Percentiles rank a stretch among this genome's conserved stretches.
Evolutionary conservation across 139 green algal genomes (phyloP).

Genomic region (Chlorella sp.): DNA sequence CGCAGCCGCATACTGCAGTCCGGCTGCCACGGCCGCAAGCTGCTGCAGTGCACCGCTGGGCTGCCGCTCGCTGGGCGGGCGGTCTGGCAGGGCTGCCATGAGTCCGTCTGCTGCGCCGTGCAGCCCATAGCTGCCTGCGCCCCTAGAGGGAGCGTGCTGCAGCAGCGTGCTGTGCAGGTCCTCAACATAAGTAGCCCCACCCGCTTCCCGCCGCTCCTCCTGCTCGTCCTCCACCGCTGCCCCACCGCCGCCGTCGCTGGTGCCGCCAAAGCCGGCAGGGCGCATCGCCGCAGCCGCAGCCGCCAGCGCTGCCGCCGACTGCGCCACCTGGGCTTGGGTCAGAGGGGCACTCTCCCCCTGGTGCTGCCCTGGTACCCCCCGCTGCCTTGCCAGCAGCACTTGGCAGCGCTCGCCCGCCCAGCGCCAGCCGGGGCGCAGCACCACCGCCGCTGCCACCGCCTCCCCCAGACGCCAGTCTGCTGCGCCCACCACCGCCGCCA

Average conservation of each 20-base stretch:
- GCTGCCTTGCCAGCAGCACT: background rate
- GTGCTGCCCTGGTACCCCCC: background rate
- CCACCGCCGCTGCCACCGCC: constrained; percentile 68
- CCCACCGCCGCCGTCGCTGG: too few species aligned
- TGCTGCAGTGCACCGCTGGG: background rate
- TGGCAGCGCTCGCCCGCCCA: constrained; percentile 40
- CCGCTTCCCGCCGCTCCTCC: background rate
- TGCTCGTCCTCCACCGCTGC: background rate
- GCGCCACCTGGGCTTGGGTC: background rate
- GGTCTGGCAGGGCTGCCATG: background rate
- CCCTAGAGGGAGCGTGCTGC: background rate
- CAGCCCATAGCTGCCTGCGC: background rate
- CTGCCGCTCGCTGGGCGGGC: background rate
- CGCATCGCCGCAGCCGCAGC: constrained; percentile 11
- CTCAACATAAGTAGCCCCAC: background rate
- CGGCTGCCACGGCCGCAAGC: background rate
- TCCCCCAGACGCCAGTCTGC: constrained; percentile 82
- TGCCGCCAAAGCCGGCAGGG: background rate
- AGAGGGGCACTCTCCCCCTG: background rate
- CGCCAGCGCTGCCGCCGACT: background rate
- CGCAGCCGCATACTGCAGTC: background rate
- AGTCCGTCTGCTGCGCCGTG: background rate
- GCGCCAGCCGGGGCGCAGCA: constrained; percentile 62
- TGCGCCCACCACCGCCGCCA: constrained; percentile 83
- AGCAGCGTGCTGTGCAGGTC: constrained; percentile 26